Evolutionary conservation across 345 rosid species (phyloP), one percentile per base, ranked within the genome.

Genomic region (Conringia planisiliqua): DNA sequence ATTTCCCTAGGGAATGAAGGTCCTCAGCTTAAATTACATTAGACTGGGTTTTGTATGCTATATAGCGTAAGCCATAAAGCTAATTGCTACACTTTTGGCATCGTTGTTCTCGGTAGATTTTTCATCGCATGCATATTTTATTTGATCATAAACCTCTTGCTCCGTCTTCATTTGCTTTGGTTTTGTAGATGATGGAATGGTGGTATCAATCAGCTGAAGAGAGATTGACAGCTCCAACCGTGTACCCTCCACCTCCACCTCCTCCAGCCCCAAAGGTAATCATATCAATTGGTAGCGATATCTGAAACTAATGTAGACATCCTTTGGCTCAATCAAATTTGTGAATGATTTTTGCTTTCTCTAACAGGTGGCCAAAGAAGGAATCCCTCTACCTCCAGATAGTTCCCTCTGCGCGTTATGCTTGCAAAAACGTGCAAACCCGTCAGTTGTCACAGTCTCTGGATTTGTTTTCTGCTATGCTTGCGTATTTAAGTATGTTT

Each of bases 131-230:
- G n/a, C 44, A 14, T 43, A 10, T 10, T 3, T n/a, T 14, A 5
- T 48, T 62, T 48, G 51, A 61, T 27, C 42, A 27, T 62, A 24
- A 66, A 52, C 18, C 7, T 47, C 44, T 47, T 0, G 10, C 6
- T 55, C n/a, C 4, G 18, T 26, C 30, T 39, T 22, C 24, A 22
- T 22, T 22, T 22, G 24, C 24, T 60, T 40, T 51, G 13, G 32
- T 72, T 66, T 16, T 24, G 17, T 68, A 95, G 99, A 95, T 95
- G 98, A 95, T 95, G 99, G 99, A 95, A 59, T 95, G 99, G 99
- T 95, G 98, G 99, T 95, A 90, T 75, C 98, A 95, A 81, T 95
- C 99, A 80, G 99, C 98, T 24, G 99, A 95, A 79, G 98, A 92
- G 78, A 90, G 96, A 87, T 92, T 95, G 91, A 88, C 96, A 47